Conservation (phyloP, 1,284 basidiomycete species). For the Melampsora larici-populina region DNA sequence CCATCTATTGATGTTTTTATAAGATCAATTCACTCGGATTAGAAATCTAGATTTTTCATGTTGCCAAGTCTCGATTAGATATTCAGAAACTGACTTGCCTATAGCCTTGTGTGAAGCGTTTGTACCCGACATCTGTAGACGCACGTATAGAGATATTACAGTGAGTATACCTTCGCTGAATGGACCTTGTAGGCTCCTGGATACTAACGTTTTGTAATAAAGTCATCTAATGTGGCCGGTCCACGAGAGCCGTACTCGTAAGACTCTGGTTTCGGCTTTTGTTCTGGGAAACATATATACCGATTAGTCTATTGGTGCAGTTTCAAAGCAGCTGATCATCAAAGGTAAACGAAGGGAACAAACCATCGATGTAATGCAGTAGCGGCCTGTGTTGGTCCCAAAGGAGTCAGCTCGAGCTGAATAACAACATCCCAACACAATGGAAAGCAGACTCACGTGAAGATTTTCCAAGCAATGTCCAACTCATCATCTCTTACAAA, state of each 20-base stretch:
- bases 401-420: background rate
- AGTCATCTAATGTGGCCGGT: conserved; percentile 75
- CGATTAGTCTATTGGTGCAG: background rate
- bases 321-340: background rate
- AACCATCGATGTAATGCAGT: conserved; percentile 40
- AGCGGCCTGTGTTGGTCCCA: conserved; percentile 26
- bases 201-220: conserved; percentile 57
- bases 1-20: too few species aligned
- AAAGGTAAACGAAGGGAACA: background rate
- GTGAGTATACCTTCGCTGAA: background rate
- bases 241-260: conserved; percentile 92
- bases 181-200: background rate
- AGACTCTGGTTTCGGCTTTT: conserved; percentile 60
- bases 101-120: conserved; percentile 35
- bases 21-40: too few species aligned
- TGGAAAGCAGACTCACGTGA: conserved; percentile 19
- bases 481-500: conserved; percentile 94
- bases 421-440: background rate
- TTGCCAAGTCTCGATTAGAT: too few species aligned
- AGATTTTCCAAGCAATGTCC: conserved; percentile 83
- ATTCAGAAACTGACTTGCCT: conserved; percentile 32
- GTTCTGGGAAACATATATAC: conserved; percentile 10
- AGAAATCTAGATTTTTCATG: too few species aligned
- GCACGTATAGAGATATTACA: background rate
- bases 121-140: conserved; percentile 26